Conservation (phyloP, 768 basidiomycete genomes). For the Symmetrospora coprosmae region DNA sequence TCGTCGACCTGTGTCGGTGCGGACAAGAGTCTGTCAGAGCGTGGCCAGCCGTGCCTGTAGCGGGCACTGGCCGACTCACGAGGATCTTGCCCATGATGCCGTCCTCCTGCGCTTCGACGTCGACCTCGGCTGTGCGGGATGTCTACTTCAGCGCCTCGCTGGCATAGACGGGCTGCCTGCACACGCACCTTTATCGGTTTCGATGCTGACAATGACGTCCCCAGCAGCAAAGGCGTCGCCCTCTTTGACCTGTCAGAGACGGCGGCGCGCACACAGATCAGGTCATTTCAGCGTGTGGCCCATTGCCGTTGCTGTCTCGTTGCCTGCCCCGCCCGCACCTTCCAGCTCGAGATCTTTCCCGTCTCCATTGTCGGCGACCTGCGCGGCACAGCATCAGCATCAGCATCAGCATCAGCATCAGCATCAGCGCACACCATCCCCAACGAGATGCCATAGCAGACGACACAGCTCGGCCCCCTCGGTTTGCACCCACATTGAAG, state of each 20-base stretch:
- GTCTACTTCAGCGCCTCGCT: neutral
- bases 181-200: slow-evolving; percentile 85
- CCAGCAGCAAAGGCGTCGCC: slow-evolving; percentile 78
- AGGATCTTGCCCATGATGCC: slow-evolving; percentile 94
- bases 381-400: neutral
- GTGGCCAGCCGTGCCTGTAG: neutral
- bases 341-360: slow-evolving; percentile 21
- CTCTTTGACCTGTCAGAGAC: slow-evolving; percentile 81
- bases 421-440: neutral
- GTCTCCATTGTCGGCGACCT: slow-evolving; percentile 14
- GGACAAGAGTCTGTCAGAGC: neutral
- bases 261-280: neutral
- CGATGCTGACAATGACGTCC: slow-evolving; percentile 92
- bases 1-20: slow-evolving; percentile 47
- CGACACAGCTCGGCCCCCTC: neutral
- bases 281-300: neutral
- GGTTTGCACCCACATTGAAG: slow-evolving; percentile 1
- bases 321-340: neutral
- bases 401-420: no score
- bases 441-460: neutral
- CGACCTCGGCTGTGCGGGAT: slow-evolving; percentile 54
- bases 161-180: neutral
- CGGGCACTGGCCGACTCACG: slow-evolving; percentile 43
- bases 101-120: slow-evolving; percentile 97
- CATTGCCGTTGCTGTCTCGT: neutral